Percentiles rank a stretch among this genome's conserved stretches.
Conservation (phyloP, 495 filamentous ascomycete species). For the Aspergillus steynii region DNA sequence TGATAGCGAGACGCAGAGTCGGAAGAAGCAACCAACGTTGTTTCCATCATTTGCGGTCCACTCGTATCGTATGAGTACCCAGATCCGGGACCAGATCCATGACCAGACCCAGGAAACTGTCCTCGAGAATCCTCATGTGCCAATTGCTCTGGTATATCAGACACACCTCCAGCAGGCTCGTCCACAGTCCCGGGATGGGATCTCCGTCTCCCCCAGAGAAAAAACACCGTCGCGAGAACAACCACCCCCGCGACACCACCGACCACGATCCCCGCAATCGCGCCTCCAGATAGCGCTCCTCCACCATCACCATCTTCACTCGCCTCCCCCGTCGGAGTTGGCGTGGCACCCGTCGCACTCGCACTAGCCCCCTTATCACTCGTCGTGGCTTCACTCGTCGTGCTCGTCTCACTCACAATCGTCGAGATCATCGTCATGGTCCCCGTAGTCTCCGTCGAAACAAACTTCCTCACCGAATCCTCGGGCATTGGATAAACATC, state of each 20-base stretch:
- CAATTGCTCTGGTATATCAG: background rate
- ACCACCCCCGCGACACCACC: constrained; percentile 37
- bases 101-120: background rate
- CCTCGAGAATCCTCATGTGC: background rate
- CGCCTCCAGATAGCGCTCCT: constrained; percentile 19
- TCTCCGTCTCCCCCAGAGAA: constrained; percentile 23
- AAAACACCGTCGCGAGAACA: constrained; percentile 39
- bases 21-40: background rate
- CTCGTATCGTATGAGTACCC: background rate
- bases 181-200: background rate
- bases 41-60: background rate
- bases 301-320: background rate
- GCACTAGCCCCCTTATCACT: constrained; percentile 1
- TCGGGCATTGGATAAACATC: constrained; percentile 17
- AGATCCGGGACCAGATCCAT: background rate
- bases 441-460: background rate
- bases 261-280: constrained; percentile 37
- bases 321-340: background rate
- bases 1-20: background rate
- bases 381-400: constrained; percentile 6
- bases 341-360: constrained; percentile 5
- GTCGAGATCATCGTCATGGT: constrained; percentile 4
- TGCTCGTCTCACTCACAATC: constrained; percentile 7
- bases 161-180: background rate
- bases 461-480: constrained; percentile 2